phyloP scores from a whole-genome alignment of 202 grass and related monocot genomes.

The Brachypodium distachyon region DNA sequence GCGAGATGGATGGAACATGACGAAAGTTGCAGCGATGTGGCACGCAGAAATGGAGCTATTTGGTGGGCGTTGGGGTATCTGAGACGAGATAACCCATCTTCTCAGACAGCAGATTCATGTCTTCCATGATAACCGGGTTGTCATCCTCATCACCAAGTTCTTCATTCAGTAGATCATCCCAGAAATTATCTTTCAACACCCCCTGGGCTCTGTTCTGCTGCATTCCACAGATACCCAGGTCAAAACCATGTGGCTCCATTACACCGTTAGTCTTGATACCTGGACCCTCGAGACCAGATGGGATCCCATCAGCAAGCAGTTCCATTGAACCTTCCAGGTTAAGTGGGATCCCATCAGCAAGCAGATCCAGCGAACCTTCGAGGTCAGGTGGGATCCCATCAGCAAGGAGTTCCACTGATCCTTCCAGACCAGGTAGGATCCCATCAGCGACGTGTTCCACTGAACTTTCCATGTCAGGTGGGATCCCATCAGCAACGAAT shows the following conservation, averaged over 20 bases:
- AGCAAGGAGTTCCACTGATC: too few species aligned
- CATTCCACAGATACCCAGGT: neutral
- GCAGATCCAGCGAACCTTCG: too few species aligned
- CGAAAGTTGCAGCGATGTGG: neutral
- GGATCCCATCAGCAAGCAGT: neutral
- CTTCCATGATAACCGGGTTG: constrained; percentile 11
- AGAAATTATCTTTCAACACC: constrained; percentile 63
- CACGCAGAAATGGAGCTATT: neutral
- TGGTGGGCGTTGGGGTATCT: constrained; percentile 1
- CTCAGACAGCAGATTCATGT: constrained; percentile 46
- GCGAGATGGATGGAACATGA: neutral
- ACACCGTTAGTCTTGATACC: constrained; percentile 1
- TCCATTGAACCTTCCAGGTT: too few species aligned
- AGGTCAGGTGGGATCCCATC: too few species aligned
- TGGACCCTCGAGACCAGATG: neutral
- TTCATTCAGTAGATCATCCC: constrained; percentile 49
- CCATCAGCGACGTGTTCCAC: too few species aligned
- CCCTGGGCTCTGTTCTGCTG: constrained; percentile 11
- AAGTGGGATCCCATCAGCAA: too few species aligned
- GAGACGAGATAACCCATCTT: constrained; percentile 53
- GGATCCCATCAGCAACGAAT: neutral
- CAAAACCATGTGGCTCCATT: neutral
- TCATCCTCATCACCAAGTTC: constrained; percentile 31
- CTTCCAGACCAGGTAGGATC: too few species aligned
- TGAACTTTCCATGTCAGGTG: neutral